Conservation (phyloP, 306 rosid species). For the Adenanthera pavonina region DNA sequence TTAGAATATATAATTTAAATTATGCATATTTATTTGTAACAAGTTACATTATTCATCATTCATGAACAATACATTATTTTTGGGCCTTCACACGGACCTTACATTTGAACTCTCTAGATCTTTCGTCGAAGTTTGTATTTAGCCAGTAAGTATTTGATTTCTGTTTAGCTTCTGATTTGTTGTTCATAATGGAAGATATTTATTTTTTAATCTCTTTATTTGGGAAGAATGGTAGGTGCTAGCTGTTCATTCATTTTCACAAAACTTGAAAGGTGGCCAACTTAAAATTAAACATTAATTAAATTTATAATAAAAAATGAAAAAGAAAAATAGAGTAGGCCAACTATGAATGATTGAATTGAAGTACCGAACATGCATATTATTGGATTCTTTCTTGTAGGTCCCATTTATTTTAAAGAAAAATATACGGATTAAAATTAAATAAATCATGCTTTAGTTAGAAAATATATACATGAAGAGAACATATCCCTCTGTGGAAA, state of each 20-base stretch:
- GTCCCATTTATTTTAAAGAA: background rate
- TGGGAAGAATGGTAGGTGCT: background rate
- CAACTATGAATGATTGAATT: slow-evolving; percentile 6
- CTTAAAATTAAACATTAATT: background rate
- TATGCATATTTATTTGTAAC: no score
- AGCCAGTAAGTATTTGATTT: background rate
- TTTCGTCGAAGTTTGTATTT: background rate
- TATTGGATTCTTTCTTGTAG: slow-evolving; percentile 10
- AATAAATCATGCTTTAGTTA: no score
- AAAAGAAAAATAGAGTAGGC: background rate
- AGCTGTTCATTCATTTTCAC: background rate
- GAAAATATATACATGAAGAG: no score
- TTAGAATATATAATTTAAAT: no score
- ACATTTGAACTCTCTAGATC: background rate
- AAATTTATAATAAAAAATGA: background rate
- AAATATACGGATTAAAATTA: background rate
- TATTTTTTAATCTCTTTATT: background rate
- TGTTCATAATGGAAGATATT: background rate
- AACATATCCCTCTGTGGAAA: background rate
- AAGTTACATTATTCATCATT: no score
- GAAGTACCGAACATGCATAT: background rate
- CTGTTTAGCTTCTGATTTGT: no score
- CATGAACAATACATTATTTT: no score
- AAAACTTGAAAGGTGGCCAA: background rate
- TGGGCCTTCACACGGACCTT: no score